Evolutionary conservation across 2,329 filamentous ascomycete genomes (phyloP).

Genomic region (Talaromyces islandicus): DNA sequence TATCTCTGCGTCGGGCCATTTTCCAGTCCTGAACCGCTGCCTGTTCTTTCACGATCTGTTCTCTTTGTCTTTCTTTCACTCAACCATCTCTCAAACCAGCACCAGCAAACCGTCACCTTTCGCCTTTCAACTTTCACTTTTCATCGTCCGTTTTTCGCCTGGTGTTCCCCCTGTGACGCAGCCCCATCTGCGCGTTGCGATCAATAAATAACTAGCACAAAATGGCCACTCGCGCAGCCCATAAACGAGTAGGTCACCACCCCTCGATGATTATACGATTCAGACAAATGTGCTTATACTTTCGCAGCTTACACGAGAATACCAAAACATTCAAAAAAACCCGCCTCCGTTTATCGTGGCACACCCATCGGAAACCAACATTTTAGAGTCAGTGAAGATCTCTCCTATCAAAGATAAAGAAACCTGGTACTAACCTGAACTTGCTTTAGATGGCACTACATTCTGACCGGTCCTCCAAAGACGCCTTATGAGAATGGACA

Average conservation of each 20-base stretch:
- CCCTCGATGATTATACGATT: background rate
- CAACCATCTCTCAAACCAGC: background rate
- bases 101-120: background rate
- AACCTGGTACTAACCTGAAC: background rate
- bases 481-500: slow-evolving; percentile 93
- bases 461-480: slow-evolving; percentile 87
- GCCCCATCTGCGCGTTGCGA: background rate
- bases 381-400: slow-evolving; percentile 66
- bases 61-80: background rate
- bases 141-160: background rate
- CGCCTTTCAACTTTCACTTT: background rate
- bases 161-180: background rate
- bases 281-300: background rate
- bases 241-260: slow-evolving; percentile 57
- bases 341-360: slow-evolving; percentile 85
- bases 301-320: slow-evolving; percentile 55
- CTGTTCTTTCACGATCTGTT: background rate
- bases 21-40: too few species aligned
- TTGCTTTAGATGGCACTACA: slow-evolving; percentile 77
- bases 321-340: slow-evolving; percentile 61
- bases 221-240: slow-evolving; percentile 68
- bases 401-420: background rate
- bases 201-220: slow-evolving; percentile 9
- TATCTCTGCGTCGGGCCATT: too few species aligned
- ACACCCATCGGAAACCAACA: slow-evolving; percentile 85